Conservation (phyloP, 257 asterid species). For the Perilla frutescens region DNA sequence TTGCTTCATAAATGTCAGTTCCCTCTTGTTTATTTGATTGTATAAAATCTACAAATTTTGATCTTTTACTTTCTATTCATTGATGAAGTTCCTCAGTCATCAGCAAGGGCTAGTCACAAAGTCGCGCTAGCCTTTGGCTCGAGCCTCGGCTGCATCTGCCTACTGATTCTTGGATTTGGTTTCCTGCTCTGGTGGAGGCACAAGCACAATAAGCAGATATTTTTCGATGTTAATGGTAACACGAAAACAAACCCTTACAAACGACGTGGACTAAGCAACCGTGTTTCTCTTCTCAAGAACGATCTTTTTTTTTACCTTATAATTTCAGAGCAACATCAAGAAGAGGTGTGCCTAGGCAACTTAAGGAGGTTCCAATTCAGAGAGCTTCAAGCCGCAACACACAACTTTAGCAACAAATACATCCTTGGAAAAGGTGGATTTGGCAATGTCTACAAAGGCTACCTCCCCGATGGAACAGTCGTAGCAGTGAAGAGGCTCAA, state of each 20-base stretch:
- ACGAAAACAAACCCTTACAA: not conserved
- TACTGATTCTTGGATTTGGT: conserved; percentile 77
- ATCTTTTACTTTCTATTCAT: not conserved
- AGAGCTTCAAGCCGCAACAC: conserved; percentile 84
- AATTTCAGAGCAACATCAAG: conserved; percentile 68
- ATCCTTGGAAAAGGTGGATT: conserved; percentile 94
- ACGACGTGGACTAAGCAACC: not conserved
- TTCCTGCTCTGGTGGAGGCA: conserved; percentile 88
- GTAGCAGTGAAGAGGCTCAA: conserved; percentile 92
- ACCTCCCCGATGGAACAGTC: conserved; percentile 75
- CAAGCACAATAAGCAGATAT: conserved; percentile 73
- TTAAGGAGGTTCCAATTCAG: conserved; percentile 71
- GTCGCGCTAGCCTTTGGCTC: conserved; percentile 81
- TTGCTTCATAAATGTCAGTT: not conserved
- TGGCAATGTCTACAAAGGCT: conserved; percentile 90
- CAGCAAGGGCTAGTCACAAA: conserved; percentile 51
- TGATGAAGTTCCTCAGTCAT: conserved; percentile 49
- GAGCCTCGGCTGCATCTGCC: conserved; percentile 82
- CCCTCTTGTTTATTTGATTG: not conserved
- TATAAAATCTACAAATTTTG: not conserved
- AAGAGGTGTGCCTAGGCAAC: conserved; percentile 84
- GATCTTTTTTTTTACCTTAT: not conserved
- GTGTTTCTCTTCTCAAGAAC: not conserved
- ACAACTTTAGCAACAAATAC: conserved; percentile 87
- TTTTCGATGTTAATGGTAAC: conserved; percentile 75